These are phyloP conservation scores for Calonectria ilicicola DNA, from an alignment of 2,329 filamentous ascomycete genomes.

Conservation along the genomic window DNA sequence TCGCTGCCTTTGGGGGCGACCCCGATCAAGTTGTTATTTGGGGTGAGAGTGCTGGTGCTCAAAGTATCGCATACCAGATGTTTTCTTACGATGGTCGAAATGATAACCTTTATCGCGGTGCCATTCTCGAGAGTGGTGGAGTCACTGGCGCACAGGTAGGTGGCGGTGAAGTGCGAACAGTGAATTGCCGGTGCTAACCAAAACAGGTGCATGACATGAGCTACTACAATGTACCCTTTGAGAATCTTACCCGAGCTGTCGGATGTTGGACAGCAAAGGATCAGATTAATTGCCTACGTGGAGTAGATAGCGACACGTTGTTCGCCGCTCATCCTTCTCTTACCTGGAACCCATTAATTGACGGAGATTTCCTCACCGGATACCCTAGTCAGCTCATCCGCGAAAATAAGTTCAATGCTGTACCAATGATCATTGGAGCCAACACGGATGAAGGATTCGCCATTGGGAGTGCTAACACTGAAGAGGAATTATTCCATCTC, in stretches of 20 bases:
- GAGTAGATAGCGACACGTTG: constrained; percentile 45
- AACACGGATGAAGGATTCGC: constrained; percentile 62
- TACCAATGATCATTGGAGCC: constrained; percentile 60
- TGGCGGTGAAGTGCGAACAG: background rate
- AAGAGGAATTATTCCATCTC: constrained; percentile 53
- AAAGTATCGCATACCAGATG: constrained; percentile 60
- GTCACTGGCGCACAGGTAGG: constrained; percentile 37
- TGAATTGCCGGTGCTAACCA: background rate
- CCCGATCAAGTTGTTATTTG: constrained; percentile 59
- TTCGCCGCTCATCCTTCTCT: constrained; percentile 50
- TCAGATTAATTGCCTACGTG: constrained; percentile 52
- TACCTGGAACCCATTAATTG: constrained; percentile 57
- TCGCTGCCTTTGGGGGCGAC: constrained; percentile 63
- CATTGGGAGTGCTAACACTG: constrained; percentile 54
- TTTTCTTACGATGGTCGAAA: constrained; percentile 67
- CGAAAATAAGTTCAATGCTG: constrained; percentile 54
- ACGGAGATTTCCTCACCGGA: constrained; percentile 60
- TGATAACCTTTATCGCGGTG: constrained; percentile 65
- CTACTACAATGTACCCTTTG: constrained; percentile 42
- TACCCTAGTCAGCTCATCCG: constrained; percentile 60
- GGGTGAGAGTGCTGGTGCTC: constrained; percentile 59
- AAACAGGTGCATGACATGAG: constrained; percentile 39
- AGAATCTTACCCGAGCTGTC: constrained; percentile 40
- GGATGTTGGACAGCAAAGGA: constrained; percentile 49
- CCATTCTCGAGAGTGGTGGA: constrained; percentile 65